These are phyloP conservation scores for Entomortierella chlamydospora DNA, from an alignment of 192 early-diverging fungal species.

Conservation along the genomic window DNA sequence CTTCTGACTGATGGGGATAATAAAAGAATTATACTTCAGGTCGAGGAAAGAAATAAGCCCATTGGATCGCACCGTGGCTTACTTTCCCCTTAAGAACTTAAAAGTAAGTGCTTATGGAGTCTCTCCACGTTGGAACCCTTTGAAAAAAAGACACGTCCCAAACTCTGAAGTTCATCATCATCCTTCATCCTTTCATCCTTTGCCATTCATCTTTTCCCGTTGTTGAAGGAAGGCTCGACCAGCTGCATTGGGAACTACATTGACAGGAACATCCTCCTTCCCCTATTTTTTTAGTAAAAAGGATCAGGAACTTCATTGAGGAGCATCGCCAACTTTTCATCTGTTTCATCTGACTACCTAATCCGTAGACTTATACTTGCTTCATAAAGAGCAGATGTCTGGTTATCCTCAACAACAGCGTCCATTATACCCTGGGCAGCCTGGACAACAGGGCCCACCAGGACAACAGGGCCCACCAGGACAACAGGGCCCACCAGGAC, in stretches of 20 bases:
- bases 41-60: no score
- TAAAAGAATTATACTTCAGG: not conserved
- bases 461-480: slow-evolving; percentile 36
- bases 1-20: not conserved
- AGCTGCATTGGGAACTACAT: not conserved
- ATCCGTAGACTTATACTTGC: not conserved
- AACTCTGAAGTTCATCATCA: slow-evolving; percentile 3
- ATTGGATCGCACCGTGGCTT: no score
- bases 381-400: slow-evolving; percentile 14
- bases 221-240: not conserved
- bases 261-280: not conserved
- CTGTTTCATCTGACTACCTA: not conserved
- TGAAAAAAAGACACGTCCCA: slow-evolving; percentile 4
- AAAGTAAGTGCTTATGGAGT: not conserved
- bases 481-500: slow-evolving; percentile 20
- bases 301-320: not conserved
- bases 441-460: slow-evolving; percentile 16
- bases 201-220: not conserved
- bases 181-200: not conserved
- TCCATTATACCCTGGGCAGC: slow-evolving; percentile 31
- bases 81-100: not conserved
- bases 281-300: not conserved
- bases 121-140: not conserved
- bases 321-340: not conserved
- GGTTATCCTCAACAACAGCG: slow-evolving; percentile 36